Evolutionary conservation across 2,329 filamentous ascomycete species (phyloP).

Genomic region (Aspergillus jensenii): DNA sequence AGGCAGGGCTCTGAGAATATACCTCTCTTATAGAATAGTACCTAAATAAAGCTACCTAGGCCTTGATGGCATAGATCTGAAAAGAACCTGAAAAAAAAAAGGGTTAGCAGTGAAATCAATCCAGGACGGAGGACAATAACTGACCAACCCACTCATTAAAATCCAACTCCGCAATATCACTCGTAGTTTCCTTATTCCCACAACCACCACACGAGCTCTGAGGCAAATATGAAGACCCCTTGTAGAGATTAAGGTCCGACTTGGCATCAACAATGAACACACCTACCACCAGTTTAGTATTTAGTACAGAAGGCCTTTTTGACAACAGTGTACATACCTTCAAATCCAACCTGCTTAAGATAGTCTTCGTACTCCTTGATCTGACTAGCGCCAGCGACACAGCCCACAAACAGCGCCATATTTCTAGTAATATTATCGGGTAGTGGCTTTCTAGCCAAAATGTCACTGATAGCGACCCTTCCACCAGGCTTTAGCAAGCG

Average conservation of each 20-base stretch:
- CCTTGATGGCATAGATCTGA: slow-evolving; percentile 53
- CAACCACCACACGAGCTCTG: slow-evolving; percentile 20
- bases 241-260: slow-evolving; percentile 52
- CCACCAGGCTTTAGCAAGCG: slow-evolving; percentile 59
- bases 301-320: neutral
- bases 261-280: slow-evolving; percentile 47
- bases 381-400: slow-evolving; percentile 58
- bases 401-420: slow-evolving; percentile 59
- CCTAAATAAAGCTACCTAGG: slow-evolving; percentile 12
- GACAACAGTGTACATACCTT: slow-evolving; percentile 32
- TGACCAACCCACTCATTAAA: slow-evolving; percentile 55
- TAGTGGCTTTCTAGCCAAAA: slow-evolving; percentile 54
- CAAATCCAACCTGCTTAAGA: slow-evolving; percentile 52
- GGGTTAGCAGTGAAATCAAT: neutral
- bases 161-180: slow-evolving; percentile 25
- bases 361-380: slow-evolving; percentile 54
- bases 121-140: slow-evolving; percentile 22
- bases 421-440: slow-evolving; percentile 48
- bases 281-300: slow-evolving; percentile 28
- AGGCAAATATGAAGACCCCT: slow-evolving; percentile 23
- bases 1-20: neutral
- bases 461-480: slow-evolving; percentile 60
- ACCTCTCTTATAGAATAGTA: neutral
- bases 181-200: neutral
- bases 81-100: slow-evolving; percentile 41